A percentile compares a stretch with the other conserved stretches of the same genome.
Conservation (phyloP, 257 asterid species). For the Avicennia marina region DNA sequence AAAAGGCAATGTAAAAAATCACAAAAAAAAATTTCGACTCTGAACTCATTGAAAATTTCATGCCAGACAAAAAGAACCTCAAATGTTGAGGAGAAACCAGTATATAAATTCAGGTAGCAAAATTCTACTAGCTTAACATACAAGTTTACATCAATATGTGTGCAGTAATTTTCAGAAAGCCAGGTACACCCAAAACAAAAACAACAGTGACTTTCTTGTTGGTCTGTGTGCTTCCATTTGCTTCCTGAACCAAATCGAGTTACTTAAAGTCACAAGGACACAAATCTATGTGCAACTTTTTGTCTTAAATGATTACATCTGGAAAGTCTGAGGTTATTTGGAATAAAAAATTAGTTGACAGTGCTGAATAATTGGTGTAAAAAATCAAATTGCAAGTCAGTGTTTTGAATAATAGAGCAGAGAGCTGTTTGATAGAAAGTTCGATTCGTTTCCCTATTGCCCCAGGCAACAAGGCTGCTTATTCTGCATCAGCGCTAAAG, state of each 20-base stretch:
- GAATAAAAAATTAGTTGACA: not conserved
- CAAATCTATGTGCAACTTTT: not conserved
- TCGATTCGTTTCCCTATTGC: no score
- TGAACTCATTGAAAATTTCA: no score
- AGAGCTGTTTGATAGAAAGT: no score
- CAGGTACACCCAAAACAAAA: conserved; percentile 67
- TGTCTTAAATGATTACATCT: not conserved
- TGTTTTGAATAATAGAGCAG: no score
- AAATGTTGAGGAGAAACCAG: no score
- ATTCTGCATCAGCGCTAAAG: no score
- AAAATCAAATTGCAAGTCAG: not conserved
- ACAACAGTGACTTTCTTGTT: conserved; percentile 54
- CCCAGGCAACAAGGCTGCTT: no score
- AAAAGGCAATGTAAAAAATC: not conserved
- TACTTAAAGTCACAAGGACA: not conserved
- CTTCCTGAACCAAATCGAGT: conserved; percentile 39
- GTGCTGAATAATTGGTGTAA: not conserved
- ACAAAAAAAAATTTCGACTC: no score
- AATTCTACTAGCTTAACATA: not conserved
- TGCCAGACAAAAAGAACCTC: not conserved
- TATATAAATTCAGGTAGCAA: not conserved
- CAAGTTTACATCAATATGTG: not conserved
- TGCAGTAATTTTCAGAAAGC: not conserved
- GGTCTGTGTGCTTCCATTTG: conserved; percentile 32
- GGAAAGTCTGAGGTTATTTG: no score